Base-by-base conservation (phyloP, 2,329 filamentous ascomycete species). In the Talaromyces sp. region DNA sequence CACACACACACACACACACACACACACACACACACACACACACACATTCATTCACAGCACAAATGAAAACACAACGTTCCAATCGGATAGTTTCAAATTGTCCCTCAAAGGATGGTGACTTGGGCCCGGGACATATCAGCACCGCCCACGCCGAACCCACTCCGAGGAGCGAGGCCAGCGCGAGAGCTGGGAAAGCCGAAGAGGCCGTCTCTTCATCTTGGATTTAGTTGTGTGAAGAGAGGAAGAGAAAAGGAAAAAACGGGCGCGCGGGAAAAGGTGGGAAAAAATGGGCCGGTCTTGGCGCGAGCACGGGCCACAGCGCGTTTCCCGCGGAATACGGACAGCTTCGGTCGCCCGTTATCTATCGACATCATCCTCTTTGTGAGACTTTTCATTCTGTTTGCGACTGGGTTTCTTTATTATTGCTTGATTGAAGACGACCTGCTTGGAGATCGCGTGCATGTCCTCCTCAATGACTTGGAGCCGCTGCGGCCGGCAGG, bases 161-260 rank as follows among this genome's bases (percentile, higher is more conserved):
- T 77, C 75, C 78, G 76, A 77, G 79, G 74, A 70, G 65, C 52
- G 50, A 46, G 26, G 24, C 56, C 41, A 29, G 75, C 75, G 77
- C 83, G 78, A 83, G 81, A 67, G 72, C 79, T 87, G 75, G 61
- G 69, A 73, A 77, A 82, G 80, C 72, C 75, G 72, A 75, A 77
- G 72, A 81, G 82, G 83, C 84, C 82, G 80, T 80, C 86, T 89
- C 88, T 83, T 92, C 88, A 88, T 81, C 74, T 85, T 86, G 88
- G 87, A 84, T 85, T 85, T 91, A 91, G 88, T 91, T 90, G 86
- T 83, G 75, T 81, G 83, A 77, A 81, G 83, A 77, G 77, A 79
- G 62, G 62, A 64, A 64, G 58, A 63, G 63, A 58, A 48, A 61
- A 62, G 63, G 61, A 59, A 64, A 41, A 41, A 27, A 65, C 61